Percentiles rank a stretch among this genome's conserved stretches.
phyloP scores from a whole-genome alignment of 805 yeast species.

The Metschnikowia kunwiensis region DNA sequence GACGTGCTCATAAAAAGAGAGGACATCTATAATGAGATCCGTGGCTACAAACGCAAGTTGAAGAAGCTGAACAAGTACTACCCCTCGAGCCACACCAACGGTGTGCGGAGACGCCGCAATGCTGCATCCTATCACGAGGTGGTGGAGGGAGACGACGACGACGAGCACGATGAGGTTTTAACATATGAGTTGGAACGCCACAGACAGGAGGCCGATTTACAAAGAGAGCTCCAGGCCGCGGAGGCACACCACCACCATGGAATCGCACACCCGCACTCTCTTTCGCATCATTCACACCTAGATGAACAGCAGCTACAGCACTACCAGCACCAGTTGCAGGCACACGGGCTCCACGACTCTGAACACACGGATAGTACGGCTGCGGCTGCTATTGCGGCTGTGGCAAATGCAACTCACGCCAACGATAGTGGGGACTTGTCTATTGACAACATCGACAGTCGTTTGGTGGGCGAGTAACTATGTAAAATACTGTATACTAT shows the following conservation, averaged over 20 bases:
- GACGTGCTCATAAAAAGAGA: constrained; percentile 54
- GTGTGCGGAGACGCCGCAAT: constrained; percentile 16
- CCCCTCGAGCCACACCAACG: constrained; percentile 12
- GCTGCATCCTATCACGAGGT: constrained; percentile 19
- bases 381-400: constrained; percentile 44
- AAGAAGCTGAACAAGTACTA: constrained; percentile 37
- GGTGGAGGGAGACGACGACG: constrained; percentile 23
- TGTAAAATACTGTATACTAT: constrained; percentile 21
- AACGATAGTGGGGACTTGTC: constrained; percentile 32
- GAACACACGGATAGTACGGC: constrained; percentile 22
- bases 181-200: constrained; percentile 21
- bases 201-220: constrained; percentile 22
- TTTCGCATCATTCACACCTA: constrained; percentile 22
- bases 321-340: constrained; percentile 27
- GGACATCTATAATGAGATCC: constrained; percentile 55
- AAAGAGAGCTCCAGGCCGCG: constrained; percentile 23
- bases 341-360: constrained; percentile 24
- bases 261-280: constrained; percentile 17
- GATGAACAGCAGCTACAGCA: constrained; percentile 28
- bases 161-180: constrained; percentile 23
- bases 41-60: constrained; percentile 52
- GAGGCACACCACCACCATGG: constrained; percentile 15
- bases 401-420: constrained; percentile 32
- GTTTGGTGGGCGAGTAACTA: constrained; percentile 41
- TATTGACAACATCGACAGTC: constrained; percentile 44